Evolutionary conservation across 2,329 filamentous ascomycete genomes (phyloP), one percentile per base, ranked within the genome.

Genomic region (Monilinia laxa): DNA sequence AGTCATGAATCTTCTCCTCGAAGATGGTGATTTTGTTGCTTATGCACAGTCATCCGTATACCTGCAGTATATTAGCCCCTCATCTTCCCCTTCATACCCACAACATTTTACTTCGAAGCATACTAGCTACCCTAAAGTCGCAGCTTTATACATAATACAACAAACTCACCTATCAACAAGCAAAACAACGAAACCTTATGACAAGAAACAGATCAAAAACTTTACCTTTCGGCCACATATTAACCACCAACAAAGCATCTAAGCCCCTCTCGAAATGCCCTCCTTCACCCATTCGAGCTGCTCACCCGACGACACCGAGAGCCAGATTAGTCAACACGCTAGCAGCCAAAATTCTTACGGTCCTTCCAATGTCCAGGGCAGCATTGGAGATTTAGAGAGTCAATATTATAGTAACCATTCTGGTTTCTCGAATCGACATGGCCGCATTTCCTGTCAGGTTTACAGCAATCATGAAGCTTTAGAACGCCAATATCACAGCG

Each of bases 371-470:
- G 31, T n/a, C 2, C 25, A n/a, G 11, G 11, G 7, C 3, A 59
- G 25, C 7, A 20, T 40, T 10, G 2, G 47, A 0, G 18, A 59
- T n/a, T 2, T n/a, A 9, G 28, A 14, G n/a, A 4, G 14, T 4
- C 42, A n/a, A n/a, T 3, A 23, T n/a, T 10, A 10, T 3, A 16
- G 1, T 9, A 16, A 4, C 5, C 2, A 47, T 2, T 0, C 4
- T 14, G 14, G 10, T 9, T n/a, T 45, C 3, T 2, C 28, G 14
- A 31, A 0, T 18, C 23, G 0, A 6, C 5, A 28, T 2, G 2
- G 10, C 12, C 11, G 11, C 2, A 4, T 40, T 3, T 5, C 3
- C 23, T 23, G 1, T n/a, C 55, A 25, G 9, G 3, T 16, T 18
- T 47, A 20, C 16, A 18, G 4, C 18, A 38, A 38, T 12, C 4